A percentile compares a stretch with the other conserved stretches of the same genome.
Evolutionary conservation across 495 filamentous ascomycete genomes (phyloP).

Genomic region (Pseudoneurospora amorphoporcata): DNA sequence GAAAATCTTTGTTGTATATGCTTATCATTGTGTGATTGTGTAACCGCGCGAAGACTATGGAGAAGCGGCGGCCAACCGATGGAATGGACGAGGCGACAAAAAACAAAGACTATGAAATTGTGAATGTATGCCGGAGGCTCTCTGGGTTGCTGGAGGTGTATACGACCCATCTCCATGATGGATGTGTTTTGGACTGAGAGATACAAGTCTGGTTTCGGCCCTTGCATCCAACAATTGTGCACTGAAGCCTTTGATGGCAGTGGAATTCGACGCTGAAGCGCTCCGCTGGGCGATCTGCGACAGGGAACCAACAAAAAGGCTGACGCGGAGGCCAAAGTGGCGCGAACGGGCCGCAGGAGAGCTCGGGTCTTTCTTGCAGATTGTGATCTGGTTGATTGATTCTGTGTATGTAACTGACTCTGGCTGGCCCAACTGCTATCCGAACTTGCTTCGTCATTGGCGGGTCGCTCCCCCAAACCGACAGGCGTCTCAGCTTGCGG

Average conservation of each 20-base stretch:
- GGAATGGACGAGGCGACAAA: not conserved
- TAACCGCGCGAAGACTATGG: not conserved
- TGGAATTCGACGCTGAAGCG: not conserved
- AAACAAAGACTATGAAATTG: not conserved
- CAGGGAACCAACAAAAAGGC: not conserved
- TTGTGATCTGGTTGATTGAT: no score
- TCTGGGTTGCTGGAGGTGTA: not conserved
- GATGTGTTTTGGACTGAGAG: not conserved
- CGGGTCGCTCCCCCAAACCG: not conserved
- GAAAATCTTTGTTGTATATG: not conserved
- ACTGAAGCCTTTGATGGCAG: not conserved
- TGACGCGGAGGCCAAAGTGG: not conserved
- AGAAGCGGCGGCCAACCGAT: not conserved
- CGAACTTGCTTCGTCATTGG: not conserved
- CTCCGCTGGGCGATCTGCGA: not conserved
- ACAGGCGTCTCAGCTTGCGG: slow-evolving; percentile 17
- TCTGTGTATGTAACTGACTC: no score
- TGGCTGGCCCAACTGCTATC: not conserved
- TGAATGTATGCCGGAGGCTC: not conserved
- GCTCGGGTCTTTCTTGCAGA: no score
- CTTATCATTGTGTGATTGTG: not conserved
- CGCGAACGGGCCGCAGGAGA: no score
- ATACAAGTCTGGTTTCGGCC: not conserved
- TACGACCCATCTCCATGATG: no score
- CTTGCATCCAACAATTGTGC: not conserved